Evolutionary conservation across 1,284 basidiomycete genomes (phyloP).

Genomic region (Volvariella surrecta): DNA sequence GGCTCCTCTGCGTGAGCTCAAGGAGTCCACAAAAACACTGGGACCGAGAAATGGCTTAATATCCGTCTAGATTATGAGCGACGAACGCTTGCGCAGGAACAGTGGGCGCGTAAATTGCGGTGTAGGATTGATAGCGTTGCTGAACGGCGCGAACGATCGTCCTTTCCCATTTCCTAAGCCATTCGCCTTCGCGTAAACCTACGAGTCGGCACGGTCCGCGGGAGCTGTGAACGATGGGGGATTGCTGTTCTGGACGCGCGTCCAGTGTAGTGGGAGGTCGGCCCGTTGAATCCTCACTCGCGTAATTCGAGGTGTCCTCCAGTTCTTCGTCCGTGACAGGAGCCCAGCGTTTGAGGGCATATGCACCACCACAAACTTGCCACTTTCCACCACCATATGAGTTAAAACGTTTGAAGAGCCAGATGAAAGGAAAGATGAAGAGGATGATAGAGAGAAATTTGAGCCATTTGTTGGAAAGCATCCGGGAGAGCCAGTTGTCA

Average conservation of each 20-base stretch:
- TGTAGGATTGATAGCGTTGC: constrained; percentile 25
- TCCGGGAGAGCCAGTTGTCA: constrained; percentile 48
- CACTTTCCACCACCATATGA: constrained; percentile 53
- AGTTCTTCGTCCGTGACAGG: constrained; percentile 16
- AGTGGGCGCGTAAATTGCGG: constrained; percentile 18
- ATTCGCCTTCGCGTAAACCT: constrained; percentile 64
- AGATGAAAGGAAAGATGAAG: constrained; percentile 65
- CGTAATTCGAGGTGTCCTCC: constrained; percentile 5
- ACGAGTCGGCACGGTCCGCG: constrained; percentile 27
- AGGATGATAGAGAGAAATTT: constrained; percentile 55
- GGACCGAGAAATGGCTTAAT: too few species aligned
- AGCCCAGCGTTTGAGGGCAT: constrained; percentile 45
- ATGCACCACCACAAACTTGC: constrained; percentile 62
- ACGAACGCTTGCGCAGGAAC: constrained; percentile 7
- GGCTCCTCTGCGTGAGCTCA: too few species aligned
- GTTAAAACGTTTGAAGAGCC: constrained; percentile 61
- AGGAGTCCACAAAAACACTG: too few species aligned
- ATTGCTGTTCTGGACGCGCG: too few species aligned
- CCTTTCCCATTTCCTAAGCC: constrained; percentile 71
- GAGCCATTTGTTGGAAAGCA: constrained; percentile 57
- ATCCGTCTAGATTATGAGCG: constrained; percentile 7
- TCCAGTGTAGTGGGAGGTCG: constrained; percentile 2
- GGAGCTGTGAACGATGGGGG: constrained; percentile 5
- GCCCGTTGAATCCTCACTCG: background rate
- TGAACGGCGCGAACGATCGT: constrained; percentile 49